These are phyloP conservation scores for Phialemoniopsis sp. DNA, from an alignment of 2,329 filamentous ascomycete species.

Conservation along the genomic window DNA sequence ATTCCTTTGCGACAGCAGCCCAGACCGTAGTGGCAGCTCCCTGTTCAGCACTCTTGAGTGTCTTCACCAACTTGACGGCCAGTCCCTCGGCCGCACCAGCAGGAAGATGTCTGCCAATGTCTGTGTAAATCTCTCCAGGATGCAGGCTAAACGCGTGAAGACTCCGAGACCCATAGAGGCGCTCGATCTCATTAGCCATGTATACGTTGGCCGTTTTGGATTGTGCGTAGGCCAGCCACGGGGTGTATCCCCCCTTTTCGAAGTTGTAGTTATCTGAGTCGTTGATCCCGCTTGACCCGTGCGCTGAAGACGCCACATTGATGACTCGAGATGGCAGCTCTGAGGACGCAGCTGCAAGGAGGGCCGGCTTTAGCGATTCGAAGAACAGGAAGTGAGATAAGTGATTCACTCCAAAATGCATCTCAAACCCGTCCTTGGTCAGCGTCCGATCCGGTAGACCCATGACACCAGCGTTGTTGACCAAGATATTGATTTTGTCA, in stretches of 20 bases:
- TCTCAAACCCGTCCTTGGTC: constrained; percentile 45
- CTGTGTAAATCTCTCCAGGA: no score
- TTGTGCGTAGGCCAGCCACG: constrained; percentile 39
- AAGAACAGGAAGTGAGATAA: constrained; percentile 50
- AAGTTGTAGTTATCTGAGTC: constrained; percentile 42
- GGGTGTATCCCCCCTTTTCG: constrained; percentile 28
- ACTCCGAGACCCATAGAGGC: no score
- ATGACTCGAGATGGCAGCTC: no score
- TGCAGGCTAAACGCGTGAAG: no score
- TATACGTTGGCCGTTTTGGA: constrained; percentile 50
- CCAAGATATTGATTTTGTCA: constrained; percentile 21
- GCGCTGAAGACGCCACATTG: no score
- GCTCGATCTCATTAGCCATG: no score
- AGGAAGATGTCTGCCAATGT: constrained; percentile 20
- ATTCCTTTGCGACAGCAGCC: constrained; percentile 30
- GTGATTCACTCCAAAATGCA: constrained; percentile 50
- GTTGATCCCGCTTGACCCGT: constrained; percentile 33
- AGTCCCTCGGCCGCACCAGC: constrained; percentile 10
- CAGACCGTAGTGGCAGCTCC: constrained; percentile 39
- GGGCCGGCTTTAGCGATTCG: constrained; percentile 37
- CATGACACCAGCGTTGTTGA: constrained; percentile 43
- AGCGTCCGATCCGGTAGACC: constrained; percentile 19
- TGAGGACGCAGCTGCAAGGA: no score
- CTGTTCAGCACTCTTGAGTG: constrained; percentile 29
- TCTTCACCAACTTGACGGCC: constrained; percentile 9